Evolutionary conservation across 2,329 filamentous ascomycete genomes (phyloP), one percentile per base, ranked within the genome.

Genomic region (Nemania bipapillata): DNA sequence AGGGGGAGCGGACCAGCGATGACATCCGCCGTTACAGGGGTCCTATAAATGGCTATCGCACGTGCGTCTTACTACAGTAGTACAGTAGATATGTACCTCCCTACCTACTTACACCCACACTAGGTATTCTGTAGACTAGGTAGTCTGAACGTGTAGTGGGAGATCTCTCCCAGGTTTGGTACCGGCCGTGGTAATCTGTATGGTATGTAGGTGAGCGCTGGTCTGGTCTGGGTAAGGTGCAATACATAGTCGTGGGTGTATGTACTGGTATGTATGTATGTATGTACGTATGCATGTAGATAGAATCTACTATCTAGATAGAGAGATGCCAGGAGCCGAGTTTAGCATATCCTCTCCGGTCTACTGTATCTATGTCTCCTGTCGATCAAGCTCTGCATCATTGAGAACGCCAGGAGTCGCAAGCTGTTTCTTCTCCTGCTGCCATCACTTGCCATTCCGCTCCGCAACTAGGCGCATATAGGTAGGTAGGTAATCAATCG

Each of bases 191-290:
- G 20, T 42, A n/a, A n/a, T n/a, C n/a, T n/a, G n/a, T n/a, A n/a
- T n/a, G n/a, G n/a, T n/a, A n/a, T n/a, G n/a, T n/a, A 62, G 66
- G 58, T 63, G 66, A 66, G 53, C 47, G 37, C 40, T 17, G 57
- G 57, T 35, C 53, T 66, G 56, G 56, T 35, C 53, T 66, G 56
- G 56, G 62, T 68, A 57, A 61, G 60, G 65, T 60, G 42, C 42
- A 28, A 52, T 40, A 37, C 3, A 2, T 45, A 45, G 8, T 57
- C 22, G 56, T 40, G 49, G 60, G 24, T 22, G 47, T 30, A n/a
- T n/a, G n/a, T n/a, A n/a, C n/a, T n/a, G n/a, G n/a, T n/a, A n/a
- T n/a, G n/a, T n/a, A n/a, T n/a, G n/a, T n/a, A n/a, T n/a, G n/a
- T n/a, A n/a, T n/a, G n/a, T n/a, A n/a, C n/a, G n/a, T n/a, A n/a